Evolutionary conservation across 164 flowering plant species (phyloP), one percentile per base, ranked within the genome.

Genomic region (Berberis thunbergii): DNA sequence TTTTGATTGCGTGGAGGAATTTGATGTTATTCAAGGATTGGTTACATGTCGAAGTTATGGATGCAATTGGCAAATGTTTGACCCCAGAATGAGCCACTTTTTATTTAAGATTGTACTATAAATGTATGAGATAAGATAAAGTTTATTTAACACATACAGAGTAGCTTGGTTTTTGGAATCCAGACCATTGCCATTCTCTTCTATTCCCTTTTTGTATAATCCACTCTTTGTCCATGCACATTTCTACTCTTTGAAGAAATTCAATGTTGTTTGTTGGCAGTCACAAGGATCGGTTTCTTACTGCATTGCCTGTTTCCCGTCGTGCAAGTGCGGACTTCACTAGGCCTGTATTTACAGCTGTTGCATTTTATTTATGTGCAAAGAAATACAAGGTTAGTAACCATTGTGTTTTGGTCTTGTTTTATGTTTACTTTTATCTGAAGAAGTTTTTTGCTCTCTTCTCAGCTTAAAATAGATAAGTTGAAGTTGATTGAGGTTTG

Each of bases 351-450:
- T 91, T 95, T 68, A 87, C 85, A 39, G 97, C 90, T 41, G 96
- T 80, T 44, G 94, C 94, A n/a, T 91, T 95, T 65, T 91, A 91
- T 69, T 72, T 95, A 71, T 87, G 96, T 78, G 97, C 97, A 4
- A 95, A 83, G 64, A 85, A 70, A 53, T 88, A 91, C 63, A 95
- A 91, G 89, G 99, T 89, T 52, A 40, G 6, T 62, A 2, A 39
- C 12, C 48, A 48, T 42, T 9, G 6, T 39, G 6, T 38, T 45
- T 4, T 48, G 11, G 59, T 46, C 46, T 56, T 11, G 1, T 46
- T 44, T 13, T 46, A 0, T 45, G 1, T n/a, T 10, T 45, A 54
- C 4, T 53, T 39, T 45, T 10, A 2, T 41, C 38, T 39, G 10
- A 38, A 1, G 3, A 11, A 49, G 57, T 2, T 41, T 2, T 4